Percentiles rank a stretch among this genome's conserved stretches.
These are phyloP conservation scores for Salvia hispanica DNA, from an alignment of 257 asterid genomes.

Conservation along the genomic window DNA sequence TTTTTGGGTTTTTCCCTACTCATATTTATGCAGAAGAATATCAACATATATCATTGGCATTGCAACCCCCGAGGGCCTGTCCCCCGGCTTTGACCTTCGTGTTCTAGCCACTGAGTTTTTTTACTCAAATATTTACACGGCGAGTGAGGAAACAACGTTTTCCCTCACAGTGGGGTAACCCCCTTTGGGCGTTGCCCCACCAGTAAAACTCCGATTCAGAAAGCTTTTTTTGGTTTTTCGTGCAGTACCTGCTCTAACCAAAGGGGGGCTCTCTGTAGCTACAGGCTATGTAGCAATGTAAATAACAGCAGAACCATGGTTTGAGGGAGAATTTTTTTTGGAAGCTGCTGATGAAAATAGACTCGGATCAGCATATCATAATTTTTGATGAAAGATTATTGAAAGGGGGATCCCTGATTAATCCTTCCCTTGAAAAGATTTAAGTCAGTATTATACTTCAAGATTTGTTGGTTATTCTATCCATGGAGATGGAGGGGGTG, in stretches of 20 bases:
- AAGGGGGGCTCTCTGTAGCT: conserved; percentile 35
- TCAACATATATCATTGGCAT: conserved; percentile 53
- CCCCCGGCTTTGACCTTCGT: conserved; percentile 91
- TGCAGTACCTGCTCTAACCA: conserved; percentile 11
- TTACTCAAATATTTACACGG: conserved; percentile 70
- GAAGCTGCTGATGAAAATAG: conserved; percentile 58
- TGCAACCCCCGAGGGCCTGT: conserved; percentile 65
- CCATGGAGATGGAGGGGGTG: conserved; percentile 67
- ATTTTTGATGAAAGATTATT: too few relatives aligned
- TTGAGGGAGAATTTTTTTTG: conserved; percentile 40
- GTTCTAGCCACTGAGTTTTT: conserved; percentile 48
- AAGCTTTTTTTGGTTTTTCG: neutral
- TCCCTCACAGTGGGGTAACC: conserved; percentile 49
- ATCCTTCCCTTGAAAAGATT: neutral
- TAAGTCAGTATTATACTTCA: neutral
- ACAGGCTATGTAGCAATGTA: conserved; percentile 39
- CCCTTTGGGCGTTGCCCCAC: conserved; percentile 62
- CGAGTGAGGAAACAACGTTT: conserved; percentile 37
- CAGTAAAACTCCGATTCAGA: conserved; percentile 37
- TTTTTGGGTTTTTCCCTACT: conserved; percentile 45
- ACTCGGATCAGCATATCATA: neutral
- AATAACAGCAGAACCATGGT: conserved; percentile 46
- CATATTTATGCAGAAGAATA: conserved; percentile 48
- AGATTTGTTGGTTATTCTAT: neutral
- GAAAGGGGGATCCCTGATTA: too few relatives aligned